Evolutionary conservation across 208 protist genomes (phyloP).

Genomic region (Naegleria fowleri): DNA sequence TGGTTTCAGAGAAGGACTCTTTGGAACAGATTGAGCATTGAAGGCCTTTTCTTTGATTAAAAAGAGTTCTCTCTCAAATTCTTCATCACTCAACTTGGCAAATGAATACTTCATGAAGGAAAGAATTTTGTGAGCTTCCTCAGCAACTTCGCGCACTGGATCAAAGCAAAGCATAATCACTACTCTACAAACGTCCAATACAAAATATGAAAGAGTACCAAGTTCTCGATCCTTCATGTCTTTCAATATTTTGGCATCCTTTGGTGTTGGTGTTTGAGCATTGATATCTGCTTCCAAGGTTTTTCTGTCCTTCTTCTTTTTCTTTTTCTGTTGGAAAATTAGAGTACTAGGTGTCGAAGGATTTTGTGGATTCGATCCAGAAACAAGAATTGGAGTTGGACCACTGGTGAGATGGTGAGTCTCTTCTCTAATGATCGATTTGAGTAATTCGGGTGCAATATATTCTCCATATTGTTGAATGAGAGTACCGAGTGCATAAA

Average conservation of each 20-base stretch:
- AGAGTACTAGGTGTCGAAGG: neutral
- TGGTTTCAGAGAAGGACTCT: neutral
- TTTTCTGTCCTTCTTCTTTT: neutral
- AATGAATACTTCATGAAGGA: neutral
- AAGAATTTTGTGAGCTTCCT: neutral
- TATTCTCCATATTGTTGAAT: neutral
- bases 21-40: neutral
- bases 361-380: neutral
- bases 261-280: neutral
- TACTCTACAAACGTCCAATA: slow-evolving; percentile 13
- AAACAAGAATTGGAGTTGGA: neutral
- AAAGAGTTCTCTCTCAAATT: neutral
- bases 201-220: neutral
- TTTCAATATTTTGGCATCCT: neutral
- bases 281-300: neutral
- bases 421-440: slow-evolving; percentile 16
- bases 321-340: neutral
- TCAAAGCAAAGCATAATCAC: slow-evolving; percentile 5
- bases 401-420: neutral
- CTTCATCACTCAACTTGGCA: neutral
- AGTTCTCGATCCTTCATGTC: slow-evolving; percentile 22
- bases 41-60: neutral
- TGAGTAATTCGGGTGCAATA: slow-evolving; percentile 3
- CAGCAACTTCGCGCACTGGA: neutral
- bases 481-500: slow-evolving; percentile 2